phyloP scores from a whole-genome alignment of 352 stramenopile genomes.

The Phytophthora megakarya region DNA sequence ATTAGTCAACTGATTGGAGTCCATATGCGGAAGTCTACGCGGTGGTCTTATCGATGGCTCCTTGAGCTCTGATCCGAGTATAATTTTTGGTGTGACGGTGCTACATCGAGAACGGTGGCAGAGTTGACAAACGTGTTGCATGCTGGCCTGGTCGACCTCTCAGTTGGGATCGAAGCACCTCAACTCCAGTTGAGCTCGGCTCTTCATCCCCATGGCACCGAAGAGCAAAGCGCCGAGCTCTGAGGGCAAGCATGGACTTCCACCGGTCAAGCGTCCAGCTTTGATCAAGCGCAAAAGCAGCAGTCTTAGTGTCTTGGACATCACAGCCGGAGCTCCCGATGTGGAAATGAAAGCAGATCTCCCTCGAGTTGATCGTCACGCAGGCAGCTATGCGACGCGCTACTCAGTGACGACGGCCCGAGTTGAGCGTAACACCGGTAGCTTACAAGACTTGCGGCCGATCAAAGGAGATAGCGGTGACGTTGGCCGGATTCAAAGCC shows the following conservation, averaged over 20 bases:
- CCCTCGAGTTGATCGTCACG: constrained; percentile 48
- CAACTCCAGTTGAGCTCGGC: constrained; percentile 3
- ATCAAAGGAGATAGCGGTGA: constrained; percentile 4
- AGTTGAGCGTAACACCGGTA: constrained; percentile 56
- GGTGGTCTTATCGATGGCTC: constrained; percentile 20
- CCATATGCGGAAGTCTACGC: not conserved
- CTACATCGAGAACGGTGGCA: constrained; percentile 10
- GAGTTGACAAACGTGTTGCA: constrained; percentile 17
- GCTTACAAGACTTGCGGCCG: constrained; percentile 44
- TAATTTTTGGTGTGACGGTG: constrained; percentile 13
- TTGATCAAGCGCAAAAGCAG: constrained; percentile 65
- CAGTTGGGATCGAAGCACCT: constrained; percentile 7
- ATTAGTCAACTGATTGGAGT: not conserved
- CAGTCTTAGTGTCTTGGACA: constrained; percentile 54
- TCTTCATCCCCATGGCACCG: constrained; percentile 17
- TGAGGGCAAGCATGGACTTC: constrained; percentile 18
- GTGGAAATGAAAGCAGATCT: constrained; percentile 17
- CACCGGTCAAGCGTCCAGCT: constrained; percentile 18
- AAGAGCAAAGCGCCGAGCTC: constrained; percentile 15
- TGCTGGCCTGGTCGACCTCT: not conserved
- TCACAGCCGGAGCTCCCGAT: not conserved
- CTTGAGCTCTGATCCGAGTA: constrained; percentile 35
- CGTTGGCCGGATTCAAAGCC: not conserved
- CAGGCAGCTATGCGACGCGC: no score
- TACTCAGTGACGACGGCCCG: no score